These are phyloP conservation scores for Albatrellus sp. DNA, from an alignment of 1,284 basidiomycete genomes.

Conservation along the genomic window DNA sequence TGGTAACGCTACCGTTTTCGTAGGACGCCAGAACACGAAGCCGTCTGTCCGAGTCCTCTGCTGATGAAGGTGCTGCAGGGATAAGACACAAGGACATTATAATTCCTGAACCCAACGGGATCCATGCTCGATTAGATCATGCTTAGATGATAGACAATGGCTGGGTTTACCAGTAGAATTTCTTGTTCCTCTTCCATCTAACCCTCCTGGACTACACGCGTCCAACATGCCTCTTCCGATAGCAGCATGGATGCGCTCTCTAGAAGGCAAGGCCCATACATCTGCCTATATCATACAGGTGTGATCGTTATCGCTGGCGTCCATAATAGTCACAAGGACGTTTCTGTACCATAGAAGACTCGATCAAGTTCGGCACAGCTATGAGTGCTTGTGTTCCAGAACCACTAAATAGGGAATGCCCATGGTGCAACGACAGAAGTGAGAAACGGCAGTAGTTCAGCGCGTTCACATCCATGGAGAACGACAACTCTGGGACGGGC, in stretches of 20 bases:
- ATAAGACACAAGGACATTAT: slow-evolving; percentile 78
- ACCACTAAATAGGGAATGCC: slow-evolving; percentile 2
- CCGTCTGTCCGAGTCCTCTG: slow-evolving; percentile 13
- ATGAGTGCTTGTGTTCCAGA: slow-evolving; percentile 35
- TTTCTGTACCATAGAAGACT: slow-evolving; percentile 64
- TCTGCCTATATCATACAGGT: slow-evolving; percentile 43
- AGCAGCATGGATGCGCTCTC: slow-evolving; percentile 64
- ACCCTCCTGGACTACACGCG: slow-evolving; percentile 14
- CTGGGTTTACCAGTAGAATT: slow-evolving; percentile 25
- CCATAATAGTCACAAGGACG: not conserved
- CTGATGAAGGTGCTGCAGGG: slow-evolving; percentile 14
- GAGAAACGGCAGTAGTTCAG: slow-evolving; percentile 85
- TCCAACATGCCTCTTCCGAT: slow-evolving; percentile 42
- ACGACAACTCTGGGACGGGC: slow-evolving; percentile 37
- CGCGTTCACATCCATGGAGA: slow-evolving; percentile 76
- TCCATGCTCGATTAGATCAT: not conserved
- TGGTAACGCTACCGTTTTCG: slow-evolving; percentile 68
- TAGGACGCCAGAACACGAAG: slow-evolving; percentile 61
- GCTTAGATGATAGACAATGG: not conserved
- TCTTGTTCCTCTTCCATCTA: slow-evolving; percentile 31
- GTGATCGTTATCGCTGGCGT: not conserved
- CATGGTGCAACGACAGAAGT: slow-evolving; percentile 22
- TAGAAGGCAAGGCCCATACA: slow-evolving; percentile 59
- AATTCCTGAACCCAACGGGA: slow-evolving; percentile 40
- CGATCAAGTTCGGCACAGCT: slow-evolving; percentile 76